phyloP scores from a whole-genome alignment of 257 asterid genomes.

The Ligustrum vulgare region DNA sequence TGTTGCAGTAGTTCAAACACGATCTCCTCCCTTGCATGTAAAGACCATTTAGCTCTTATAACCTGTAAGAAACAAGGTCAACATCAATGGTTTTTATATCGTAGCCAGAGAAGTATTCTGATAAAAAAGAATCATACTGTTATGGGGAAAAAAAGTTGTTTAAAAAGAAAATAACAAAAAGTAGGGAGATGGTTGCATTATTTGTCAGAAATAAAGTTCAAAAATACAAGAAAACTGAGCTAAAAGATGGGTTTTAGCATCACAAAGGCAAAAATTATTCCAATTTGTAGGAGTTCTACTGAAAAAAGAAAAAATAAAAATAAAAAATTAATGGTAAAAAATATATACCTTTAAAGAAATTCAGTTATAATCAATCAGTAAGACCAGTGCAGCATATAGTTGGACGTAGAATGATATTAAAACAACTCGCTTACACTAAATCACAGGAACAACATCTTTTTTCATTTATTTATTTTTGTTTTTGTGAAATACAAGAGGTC shows the following conservation, averaged over 20 bases:
- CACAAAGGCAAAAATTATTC: background rate
- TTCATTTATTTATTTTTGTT: too few species aligned
- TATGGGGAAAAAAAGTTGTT: background rate
- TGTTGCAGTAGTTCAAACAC: slow-evolving; percentile 50
- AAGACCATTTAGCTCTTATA: slow-evolving; percentile 48
- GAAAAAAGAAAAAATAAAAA: too few species aligned
- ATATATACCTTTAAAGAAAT: background rate
- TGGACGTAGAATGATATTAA: background rate
- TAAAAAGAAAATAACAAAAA: background rate
- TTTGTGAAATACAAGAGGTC: too few species aligned
- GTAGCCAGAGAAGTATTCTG: background rate
- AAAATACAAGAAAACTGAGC: background rate
- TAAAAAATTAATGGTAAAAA: too few species aligned
- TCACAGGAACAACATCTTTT: background rate
- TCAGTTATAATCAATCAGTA: background rate
- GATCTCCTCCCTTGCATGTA: slow-evolving; percentile 55
- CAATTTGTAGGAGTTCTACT: background rate
- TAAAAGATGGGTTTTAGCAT: background rate
- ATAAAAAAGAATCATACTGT: background rate
- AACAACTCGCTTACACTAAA: background rate
- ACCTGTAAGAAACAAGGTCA: slow-evolving; percentile 30
- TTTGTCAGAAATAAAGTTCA: background rate
- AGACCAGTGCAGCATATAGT: background rate
- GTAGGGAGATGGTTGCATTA: background rate
- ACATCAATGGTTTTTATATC: background rate